Conservation (phyloP, 2,329 filamentous ascomycete species). For the Beauveria medogensis region DNA sequence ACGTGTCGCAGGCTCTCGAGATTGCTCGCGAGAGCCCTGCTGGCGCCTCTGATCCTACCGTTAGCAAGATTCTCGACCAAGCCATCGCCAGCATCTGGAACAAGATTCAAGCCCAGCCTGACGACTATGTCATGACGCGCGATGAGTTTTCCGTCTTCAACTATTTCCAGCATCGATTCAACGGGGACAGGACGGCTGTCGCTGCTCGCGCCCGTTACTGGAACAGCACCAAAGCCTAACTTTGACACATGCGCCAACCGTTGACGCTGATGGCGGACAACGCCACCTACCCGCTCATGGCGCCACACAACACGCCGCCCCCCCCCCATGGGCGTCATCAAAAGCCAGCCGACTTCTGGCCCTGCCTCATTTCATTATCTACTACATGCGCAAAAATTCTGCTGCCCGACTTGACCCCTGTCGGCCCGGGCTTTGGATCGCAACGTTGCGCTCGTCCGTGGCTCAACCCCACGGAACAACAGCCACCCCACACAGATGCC, state of each 20-base stretch:
- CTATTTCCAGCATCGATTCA: conserved; percentile 65
- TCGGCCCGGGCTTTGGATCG: background rate
- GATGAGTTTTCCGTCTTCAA: conserved; percentile 85
- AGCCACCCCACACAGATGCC: background rate
- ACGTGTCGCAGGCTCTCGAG: conserved; percentile 61
- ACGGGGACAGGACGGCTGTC: conserved; percentile 40
- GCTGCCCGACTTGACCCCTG: background rate
- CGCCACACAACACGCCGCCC: background rate
- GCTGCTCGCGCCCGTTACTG: conserved; percentile 45
- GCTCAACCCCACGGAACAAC: background rate
- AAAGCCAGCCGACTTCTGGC: background rate
- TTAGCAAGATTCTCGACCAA: conserved; percentile 57
- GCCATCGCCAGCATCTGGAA: conserved; percentile 59
- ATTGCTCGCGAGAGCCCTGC: conserved; percentile 67
- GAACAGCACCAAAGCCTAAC: conserved; percentile 35
- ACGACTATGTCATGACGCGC: conserved; percentile 63
- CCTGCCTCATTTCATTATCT: background rate
- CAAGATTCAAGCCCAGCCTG: conserved; percentile 55
- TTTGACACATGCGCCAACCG: background rate
- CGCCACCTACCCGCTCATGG: background rate
- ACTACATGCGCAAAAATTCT: background rate
- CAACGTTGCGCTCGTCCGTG: background rate
- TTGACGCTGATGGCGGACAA: background rate
- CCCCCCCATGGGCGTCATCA: background rate
- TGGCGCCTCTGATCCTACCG: conserved; percentile 52